A percentile compares a stretch with the other conserved stretches of the same genome.
Evolutionary conservation across 345 rosid species (phyloP).

Genomic region (Lepidium sativum): DNA sequence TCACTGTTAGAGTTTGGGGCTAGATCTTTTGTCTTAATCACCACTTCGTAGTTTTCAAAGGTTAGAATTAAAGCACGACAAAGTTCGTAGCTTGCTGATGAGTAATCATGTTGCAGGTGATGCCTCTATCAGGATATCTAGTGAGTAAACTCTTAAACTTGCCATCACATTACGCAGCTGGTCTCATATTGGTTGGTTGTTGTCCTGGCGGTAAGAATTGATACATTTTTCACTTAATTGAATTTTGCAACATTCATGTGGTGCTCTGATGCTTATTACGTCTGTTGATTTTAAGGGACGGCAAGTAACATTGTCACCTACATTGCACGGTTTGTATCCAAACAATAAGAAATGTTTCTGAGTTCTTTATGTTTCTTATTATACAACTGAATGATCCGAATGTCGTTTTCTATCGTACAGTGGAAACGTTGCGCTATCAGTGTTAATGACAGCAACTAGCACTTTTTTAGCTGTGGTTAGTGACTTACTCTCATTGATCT

Average conservation of each 20-base stretch:
- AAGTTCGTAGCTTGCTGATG: background rate
- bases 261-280: background rate
- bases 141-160: slow-evolving; percentile 75
- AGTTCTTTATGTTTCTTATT: slow-evolving; percentile 3
- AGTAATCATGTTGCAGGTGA: slow-evolving; percentile 43
- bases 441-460: slow-evolving; percentile 89
- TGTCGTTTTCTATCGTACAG: slow-evolving; percentile 31
- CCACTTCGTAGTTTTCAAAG: background rate
- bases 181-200: slow-evolving; percentile 84
- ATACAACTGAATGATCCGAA: slow-evolving; percentile 15
- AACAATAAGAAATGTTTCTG: background rate
- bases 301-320: slow-evolving; percentile 91
- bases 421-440: slow-evolving; percentile 87
- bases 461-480: slow-evolving; percentile 86
- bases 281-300: slow-evolving; percentile 54
- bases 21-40: background rate
- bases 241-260: background rate
- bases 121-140: slow-evolving; percentile 78
- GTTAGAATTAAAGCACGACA: background rate
- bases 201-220: slow-evolving; percentile 73
- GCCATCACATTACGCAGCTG: slow-evolving; percentile 88
- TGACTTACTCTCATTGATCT: background rate
- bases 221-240: background rate
- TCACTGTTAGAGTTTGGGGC: background rate
- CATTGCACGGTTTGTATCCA: slow-evolving; percentile 54